Percentiles rank a stretch among this genome's conserved stretches.
These are phyloP conservation scores for Zygnema cylindricum DNA, from an alignment of 139 green algal genomes.

Conservation along the genomic window DNA sequence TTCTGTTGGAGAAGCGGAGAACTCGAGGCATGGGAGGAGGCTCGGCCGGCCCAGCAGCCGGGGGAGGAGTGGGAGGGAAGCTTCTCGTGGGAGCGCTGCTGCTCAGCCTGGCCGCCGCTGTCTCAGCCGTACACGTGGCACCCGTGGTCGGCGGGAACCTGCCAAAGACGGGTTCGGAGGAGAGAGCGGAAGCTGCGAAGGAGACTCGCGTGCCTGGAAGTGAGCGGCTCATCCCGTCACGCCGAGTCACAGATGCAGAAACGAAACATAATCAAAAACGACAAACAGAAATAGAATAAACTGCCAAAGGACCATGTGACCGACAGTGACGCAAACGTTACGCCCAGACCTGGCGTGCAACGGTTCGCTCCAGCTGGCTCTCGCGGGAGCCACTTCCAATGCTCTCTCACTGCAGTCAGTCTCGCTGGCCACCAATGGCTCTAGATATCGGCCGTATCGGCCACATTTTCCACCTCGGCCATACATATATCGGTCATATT, in stretches of 20 bases:
- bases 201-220: neutral
- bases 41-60: no score
- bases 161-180: neutral
- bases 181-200: neutral
- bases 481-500: no score
- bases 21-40: no score
- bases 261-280: neutral
- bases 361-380: no score
- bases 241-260: neutral
- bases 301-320: no score
- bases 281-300: neutral
- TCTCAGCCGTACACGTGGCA: neutral
- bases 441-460: no score
- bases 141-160: neutral
- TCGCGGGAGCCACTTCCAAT: neutral
- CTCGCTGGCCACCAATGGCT: no score
- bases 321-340: no score
- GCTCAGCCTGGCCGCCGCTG: neutral
- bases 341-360: no score
- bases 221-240: neutral
- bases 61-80: neutral
- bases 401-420: neutral
- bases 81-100: neutral
- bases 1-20: no score
- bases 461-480: no score